Base-by-base conservation (phyloP, 768 basidiomycete genomes). In the Lanmaoa rubissima region DNA sequence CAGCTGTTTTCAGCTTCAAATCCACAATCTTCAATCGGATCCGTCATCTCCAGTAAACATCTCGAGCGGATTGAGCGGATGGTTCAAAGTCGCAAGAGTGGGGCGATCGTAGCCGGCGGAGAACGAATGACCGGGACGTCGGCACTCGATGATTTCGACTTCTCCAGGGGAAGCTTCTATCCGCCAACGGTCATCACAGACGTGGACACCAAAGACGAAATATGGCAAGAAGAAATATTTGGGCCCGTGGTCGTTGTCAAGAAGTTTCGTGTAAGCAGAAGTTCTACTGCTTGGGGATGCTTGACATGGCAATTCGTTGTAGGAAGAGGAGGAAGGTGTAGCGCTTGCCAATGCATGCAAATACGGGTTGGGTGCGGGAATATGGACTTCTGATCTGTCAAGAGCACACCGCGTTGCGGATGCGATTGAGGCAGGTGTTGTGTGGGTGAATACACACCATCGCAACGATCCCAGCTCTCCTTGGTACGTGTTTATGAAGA, bases 401-500 rank as follows among this genome's bases (percentile, higher is more conserved):
- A 78, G 84, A 53, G 91, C 88, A 11, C 90, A 93, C 66, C 84
- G 87, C 4, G 81, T 92, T 3, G 81, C 91, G 7, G 79, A 79
- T 48, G 75, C 75, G 35, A 84, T 94, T 36, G 79, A 94, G 61
- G 76, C 86, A 17, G 92, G 92, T 5, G 65, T 94, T 32, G 87
- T 90, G 44, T 94, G 92, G 92, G 82, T 93, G 38, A 94, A 94
- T 67, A 92, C 88, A 0, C 90, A 93, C 61, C 92, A 94, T 65
- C 81, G 92, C 45, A 94, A 94, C 63, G 91, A 94, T 66, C 92
- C 92, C 9, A 88, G 87, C 60, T 92, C 89, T 34, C 91, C 92
- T 40, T 94, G 92, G 92, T 90, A 47, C 32, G 61, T 63, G 50
- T 53, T 38, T 19, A 40, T 56, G 13, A 43, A 24, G 5, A 42